Evolutionary conservation across 2,329 filamentous ascomycete genomes (phyloP), one percentile per base, ranked within the genome.

Genomic region (Berkeleyomyces rouxiae): DNA sequence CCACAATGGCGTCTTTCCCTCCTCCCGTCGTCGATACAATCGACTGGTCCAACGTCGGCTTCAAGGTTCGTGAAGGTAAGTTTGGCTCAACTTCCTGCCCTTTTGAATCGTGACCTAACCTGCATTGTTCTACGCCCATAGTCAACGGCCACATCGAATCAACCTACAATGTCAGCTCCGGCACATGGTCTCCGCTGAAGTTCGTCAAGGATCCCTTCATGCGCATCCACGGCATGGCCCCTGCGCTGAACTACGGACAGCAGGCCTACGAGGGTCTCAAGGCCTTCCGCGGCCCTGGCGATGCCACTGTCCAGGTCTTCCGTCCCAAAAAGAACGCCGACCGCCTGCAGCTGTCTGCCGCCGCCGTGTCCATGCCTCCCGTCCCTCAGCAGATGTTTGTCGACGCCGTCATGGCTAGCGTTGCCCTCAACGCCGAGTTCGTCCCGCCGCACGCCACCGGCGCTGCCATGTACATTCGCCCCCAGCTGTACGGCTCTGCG

Each of bases 191-290:
- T 0, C 73, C 84, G 11, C 90, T 89, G 36, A 77, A 81, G 66
- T 95, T 95, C 75, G 84, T 96, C 65, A 75, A 82, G 65, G 88
- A 92, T 69, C 92, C 92, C 5, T 91, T 81, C 77, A 82, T 97
- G 69, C 85, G 85, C 67, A 84, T 97, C 71, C 92, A 97, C 74
- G 93, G 92, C 73, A 93, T 99, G 88, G 86, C 91, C 0, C 91
- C 93, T 0, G 92, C 84, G 51, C 82, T 97, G 67, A 99, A 99
- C 80, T 99, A 99, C 74, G 90, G 92, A 64, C 90, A 96, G 72
- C 93, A 97, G 77, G 92, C 90, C 69, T 99, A 95, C 78, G 93
- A 99, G 73, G 93, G 93, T n/a, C 84, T 97, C 72, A 97, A 97
- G 75, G 91, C 92, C 62, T 96, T 96, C 81, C 90, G 92, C 66